Base-by-base conservation (phyloP, 2,329 filamentous ascomycete species). In the Plectosphaerella sp. region DNA sequence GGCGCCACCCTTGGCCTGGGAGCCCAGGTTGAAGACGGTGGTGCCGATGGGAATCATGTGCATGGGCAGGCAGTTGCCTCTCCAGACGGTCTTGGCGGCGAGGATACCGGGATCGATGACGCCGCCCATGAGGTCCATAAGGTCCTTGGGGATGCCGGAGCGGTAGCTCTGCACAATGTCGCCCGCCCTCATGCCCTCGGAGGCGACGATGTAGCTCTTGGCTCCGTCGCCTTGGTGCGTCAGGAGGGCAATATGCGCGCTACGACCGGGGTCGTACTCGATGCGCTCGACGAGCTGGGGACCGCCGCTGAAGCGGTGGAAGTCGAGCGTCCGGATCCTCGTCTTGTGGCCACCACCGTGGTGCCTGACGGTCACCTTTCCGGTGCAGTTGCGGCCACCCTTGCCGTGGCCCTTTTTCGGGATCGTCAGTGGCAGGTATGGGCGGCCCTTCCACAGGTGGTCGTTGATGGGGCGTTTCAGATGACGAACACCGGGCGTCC, bases 41-140 rank as follows among this genome's bases (percentile, higher is more conserved):
- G 91, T 96, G n/a, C 94, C 93, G 39, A 97, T 81, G 1, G 94
- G 95, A 54, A 99, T 89, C 86, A 99, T 94, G 72, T 96, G 89
- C 67, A 99, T 77, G 14, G 94, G 94, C 60, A 99, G 73, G 67
- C 94, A 99, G 71, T 99, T 99, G 51, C 94, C 94, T 64, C 91
- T 83, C 75, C 92, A 92, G 1, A 91, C 92, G 22, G 95, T 99
- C 75, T 90, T 94, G 28, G 94, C 89, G 8, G 95, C 94, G 56
- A 99, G 75, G 68, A 99, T 90, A 87, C 95, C 95, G 11, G 93
- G 91, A 78, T 99, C 94, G 48, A 97, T 82, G 42, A 87, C 75
- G 61, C 94, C 93, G 55, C 94, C 94, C 92, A 99, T 97, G 66
- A 86, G 91, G 48, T 88, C 85, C 63, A 97, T 80, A 52, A 99